These are phyloP conservation scores for Leccinum truebloodii DNA, from an alignment of 768 basidiomycete genomes.

Conservation along the genomic window DNA sequence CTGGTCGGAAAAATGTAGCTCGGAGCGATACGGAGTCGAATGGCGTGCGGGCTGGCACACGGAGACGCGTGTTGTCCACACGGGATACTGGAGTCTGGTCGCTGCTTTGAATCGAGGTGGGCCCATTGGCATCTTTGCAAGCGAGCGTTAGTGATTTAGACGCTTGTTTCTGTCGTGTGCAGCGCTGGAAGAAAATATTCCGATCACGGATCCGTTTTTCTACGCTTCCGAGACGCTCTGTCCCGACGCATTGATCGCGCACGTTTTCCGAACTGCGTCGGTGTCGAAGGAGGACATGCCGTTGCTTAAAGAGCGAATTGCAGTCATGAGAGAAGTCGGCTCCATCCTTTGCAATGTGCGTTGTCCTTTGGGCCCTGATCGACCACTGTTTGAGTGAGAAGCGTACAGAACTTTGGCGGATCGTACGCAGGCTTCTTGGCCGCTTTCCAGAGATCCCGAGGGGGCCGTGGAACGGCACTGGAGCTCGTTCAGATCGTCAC, in stretches of 20 bases:
- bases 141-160: neutral
- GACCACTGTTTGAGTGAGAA: conserved; percentile 10
- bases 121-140: conserved; percentile 4
- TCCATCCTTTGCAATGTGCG: conserved; percentile 67
- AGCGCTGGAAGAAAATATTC: conserved; percentile 79
- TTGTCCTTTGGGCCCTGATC: conserved; percentile 13
- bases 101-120: conserved; percentile 82
- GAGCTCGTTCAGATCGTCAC: conserved; percentile 72
- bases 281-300: conserved; percentile 67
- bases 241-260: conserved; percentile 66
- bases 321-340: conserved; percentile 78
- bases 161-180: neutral
- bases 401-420: conserved; percentile 59
- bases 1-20: conserved; percentile 69
- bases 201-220: conserved; percentile 77
- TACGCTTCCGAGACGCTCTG: conserved; percentile 72
- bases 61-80: conserved; percentile 55
- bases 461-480: conserved; percentile 63
- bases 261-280: conserved; percentile 64
- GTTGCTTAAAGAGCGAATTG: conserved; percentile 67
- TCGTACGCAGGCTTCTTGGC: conserved; percentile 69
- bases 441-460: conserved; percentile 54
- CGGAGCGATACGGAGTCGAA: conserved; percentile 72
- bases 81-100: conserved; percentile 87
- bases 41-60: conserved; percentile 72